Evolutionary conservation across 306 rosid genomes (phyloP).

Genomic region (Glycine latifolia): DNA sequence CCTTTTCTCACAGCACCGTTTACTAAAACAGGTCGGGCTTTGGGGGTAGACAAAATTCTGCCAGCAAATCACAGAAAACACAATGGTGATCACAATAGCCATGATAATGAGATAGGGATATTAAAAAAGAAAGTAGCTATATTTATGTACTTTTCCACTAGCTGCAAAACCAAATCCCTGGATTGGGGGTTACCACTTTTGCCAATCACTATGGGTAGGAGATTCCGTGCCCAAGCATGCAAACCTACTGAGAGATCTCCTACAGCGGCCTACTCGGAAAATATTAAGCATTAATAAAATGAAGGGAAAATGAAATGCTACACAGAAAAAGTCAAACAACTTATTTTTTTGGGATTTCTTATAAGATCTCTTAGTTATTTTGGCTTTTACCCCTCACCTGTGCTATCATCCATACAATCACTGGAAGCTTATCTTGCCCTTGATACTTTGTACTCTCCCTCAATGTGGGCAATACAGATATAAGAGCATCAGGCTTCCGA

Average conservation of each 20-base stretch:
- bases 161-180: conserved; percentile 90
- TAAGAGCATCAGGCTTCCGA: conserved; percentile 83
- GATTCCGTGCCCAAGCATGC: conserved; percentile 83
- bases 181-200: conserved; percentile 83
- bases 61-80: conserved; percentile 39
- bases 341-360: neutral
- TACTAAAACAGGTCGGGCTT: conserved; percentile 81
- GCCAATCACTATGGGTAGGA: conserved; percentile 75
- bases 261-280: conserved; percentile 63
- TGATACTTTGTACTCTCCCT: conserved; percentile 79
- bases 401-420: conserved; percentile 77
- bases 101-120: neutral
- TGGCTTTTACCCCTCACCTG: conserved; percentile 67
- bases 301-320: neutral
- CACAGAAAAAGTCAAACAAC: conserved; percentile 2
- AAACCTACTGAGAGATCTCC: conserved; percentile 88
- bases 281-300: conserved; percentile 41
- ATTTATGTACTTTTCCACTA: conserved; percentile 75
- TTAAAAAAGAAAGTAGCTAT: neutral
- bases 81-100: neutral
- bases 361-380: conserved; percentile 1
- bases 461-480: conserved; percentile 63
- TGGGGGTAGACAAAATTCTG: conserved; percentile 86
- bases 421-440: conserved; percentile 93
- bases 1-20: conserved; percentile 92